Evolutionary conservation across 2,329 filamentous ascomycete species (phyloP).

Genomic region (Dendryphion nanum): DNA sequence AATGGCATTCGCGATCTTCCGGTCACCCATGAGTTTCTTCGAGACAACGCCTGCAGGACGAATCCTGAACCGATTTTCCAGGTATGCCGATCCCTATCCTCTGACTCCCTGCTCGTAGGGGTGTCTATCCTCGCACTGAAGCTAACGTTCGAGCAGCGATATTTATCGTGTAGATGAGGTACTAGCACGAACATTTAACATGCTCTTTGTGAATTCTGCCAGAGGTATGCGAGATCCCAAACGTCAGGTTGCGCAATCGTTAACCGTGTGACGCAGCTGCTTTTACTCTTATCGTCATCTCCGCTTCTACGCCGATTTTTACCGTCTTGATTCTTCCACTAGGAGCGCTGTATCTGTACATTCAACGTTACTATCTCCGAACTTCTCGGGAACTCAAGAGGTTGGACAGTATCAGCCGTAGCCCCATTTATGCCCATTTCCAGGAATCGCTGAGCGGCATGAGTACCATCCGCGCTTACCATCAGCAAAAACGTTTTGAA

Average conservation of each 20-base stretch:
- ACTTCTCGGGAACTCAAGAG: slow-evolving; percentile 96
- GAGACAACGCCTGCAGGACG: slow-evolving; percentile 96
- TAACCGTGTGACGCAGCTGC: slow-evolving; percentile 42
- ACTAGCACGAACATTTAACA: slow-evolving; percentile 94
- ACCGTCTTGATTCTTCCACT: slow-evolving; percentile 78
- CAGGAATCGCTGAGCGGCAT: slow-evolving; percentile 94
- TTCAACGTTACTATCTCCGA: slow-evolving; percentile 94
- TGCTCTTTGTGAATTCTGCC: slow-evolving; percentile 60
- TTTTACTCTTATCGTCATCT: slow-evolving; percentile 87
- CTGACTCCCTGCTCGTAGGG: neutral
- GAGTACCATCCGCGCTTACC: slow-evolving; percentile 92
- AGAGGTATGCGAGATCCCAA: slow-evolving; percentile 40
- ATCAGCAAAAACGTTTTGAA: slow-evolving; percentile 82
- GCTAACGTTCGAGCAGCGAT: slow-evolving; percentile 52
- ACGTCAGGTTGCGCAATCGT: slow-evolving; percentile 1
- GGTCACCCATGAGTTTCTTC: slow-evolving; percentile 98
- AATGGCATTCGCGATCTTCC: slow-evolving; percentile 96
- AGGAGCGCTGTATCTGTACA: slow-evolving; percentile 78
- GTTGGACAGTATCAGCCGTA: slow-evolving; percentile 90
- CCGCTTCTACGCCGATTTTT: slow-evolving; percentile 76
- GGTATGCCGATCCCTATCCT: slow-evolving; percentile 52
- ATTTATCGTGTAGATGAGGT: slow-evolving; percentile 87
- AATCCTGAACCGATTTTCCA: slow-evolving; percentile 95
- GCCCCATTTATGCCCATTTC: slow-evolving; percentile 97
- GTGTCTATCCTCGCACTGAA: neutral